Evolutionary conservation across 805 yeast species (phyloP), one percentile per base, ranked within the genome.

Genomic region (Teunomyces tritomae): DNA sequence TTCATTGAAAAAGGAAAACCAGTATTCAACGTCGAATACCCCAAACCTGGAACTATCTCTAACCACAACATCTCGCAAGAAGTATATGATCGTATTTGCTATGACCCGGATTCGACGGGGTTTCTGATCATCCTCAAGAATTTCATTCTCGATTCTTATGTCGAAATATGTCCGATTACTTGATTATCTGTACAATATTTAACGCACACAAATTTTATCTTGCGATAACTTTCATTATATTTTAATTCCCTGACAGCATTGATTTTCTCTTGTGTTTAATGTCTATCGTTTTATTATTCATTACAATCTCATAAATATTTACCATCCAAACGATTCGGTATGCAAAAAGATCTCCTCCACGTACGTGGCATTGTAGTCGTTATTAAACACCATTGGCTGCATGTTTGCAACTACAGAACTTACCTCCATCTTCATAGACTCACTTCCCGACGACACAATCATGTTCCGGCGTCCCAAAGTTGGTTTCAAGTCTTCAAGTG

Each of bases 311-410:
- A 20, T 20, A 20, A 20, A 37, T 10, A 10, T 16, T 50, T 55
- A 68, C 73, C 73, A 79, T 0, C 80, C 79, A 56, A 76, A 79
- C 30, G 74, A 62, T 55, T 79, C 84, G 0, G 82, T 74, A 50
- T 79, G 82, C 28, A 79, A 57, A 46, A 68, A 77, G 10, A 78
- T 62, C 55, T 79, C 83, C 39, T 71, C 73, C 10, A 75, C 59
- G 1, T 56, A 50, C 33, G 50, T 47, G 32, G 29, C 55, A 36
- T 51, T 48, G 2, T 69, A 60, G 35, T 61, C 63, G 16, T 57
- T 52, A 24, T 50, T 64, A 51, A 67, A 66, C 3, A 69, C 53
- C 34, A 59, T 41, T 2, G 59, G 49, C 53, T 79, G 84, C 9
- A 76, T 47, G 1, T 58, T 17, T 0, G 83, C 73, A 6, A 70